phyloP scores from a whole-genome alignment of 2,329 filamentous ascomycete genomes.

The Aspergillus sclerotialis region DNA sequence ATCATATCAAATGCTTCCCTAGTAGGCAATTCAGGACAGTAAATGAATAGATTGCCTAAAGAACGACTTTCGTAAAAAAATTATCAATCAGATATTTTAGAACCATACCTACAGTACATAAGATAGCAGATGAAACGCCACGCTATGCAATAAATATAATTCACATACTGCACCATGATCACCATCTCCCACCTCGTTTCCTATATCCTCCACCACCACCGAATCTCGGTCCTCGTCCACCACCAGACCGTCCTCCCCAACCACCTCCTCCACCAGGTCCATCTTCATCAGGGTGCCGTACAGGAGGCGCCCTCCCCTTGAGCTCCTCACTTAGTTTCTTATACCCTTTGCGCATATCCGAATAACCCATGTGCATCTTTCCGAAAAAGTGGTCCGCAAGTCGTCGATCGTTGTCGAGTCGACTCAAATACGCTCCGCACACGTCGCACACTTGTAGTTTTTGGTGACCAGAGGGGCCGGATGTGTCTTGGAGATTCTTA shows the following conservation, averaged over 20 bases:
- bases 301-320: constrained; percentile 60
- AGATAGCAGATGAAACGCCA: constrained; percentile 1
- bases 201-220: constrained; percentile 40
- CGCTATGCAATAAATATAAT: constrained; percentile 5
- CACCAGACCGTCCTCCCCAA: constrained; percentile 33
- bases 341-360: constrained; percentile 92
- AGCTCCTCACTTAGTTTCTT: constrained; percentile 83
- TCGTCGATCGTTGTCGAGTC: constrained; percentile 88
- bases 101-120: constrained; percentile 2
- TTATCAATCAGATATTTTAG: not conserved
- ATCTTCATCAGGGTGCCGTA: constrained; percentile 50
- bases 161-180: constrained; percentile 11
- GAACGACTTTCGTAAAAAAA: too few relatives aligned
- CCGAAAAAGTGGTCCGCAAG: constrained; percentile 97
- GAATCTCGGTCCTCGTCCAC: constrained; percentile 37
- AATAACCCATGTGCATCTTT: constrained; percentile 98
- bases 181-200: constrained; percentile 38
- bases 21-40: too few relatives aligned
- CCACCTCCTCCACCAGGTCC: constrained; percentile 41
- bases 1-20: too few relatives aligned
- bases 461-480: constrained; percentile 88
- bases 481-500: constrained; percentile 84
- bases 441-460: constrained; percentile 98
- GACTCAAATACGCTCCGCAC: constrained; percentile 86
- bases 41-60: too few relatives aligned